These are phyloP conservation scores for Entamoeba dispar DNA, from an alignment of 208 protist species.

Conservation along the genomic window DNA sequence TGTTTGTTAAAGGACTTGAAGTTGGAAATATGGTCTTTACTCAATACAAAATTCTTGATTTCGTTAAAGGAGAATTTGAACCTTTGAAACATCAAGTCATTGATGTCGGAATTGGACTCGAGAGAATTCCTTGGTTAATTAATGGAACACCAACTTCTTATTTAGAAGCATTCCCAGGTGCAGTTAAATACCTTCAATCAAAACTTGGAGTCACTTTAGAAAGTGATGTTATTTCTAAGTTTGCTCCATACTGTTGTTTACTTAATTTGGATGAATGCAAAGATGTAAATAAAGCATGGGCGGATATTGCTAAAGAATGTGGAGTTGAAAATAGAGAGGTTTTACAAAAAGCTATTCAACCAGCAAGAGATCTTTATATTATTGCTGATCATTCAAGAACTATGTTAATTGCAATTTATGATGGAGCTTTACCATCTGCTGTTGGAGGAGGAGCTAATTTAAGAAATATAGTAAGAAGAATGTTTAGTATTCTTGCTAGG, in stretches of 20 bases:
- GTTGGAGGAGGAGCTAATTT: slow-evolving; percentile 24
- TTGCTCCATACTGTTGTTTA: slow-evolving; percentile 14
- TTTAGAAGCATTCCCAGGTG: slow-evolving; percentile 19
- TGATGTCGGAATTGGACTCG: slow-evolving; percentile 34
- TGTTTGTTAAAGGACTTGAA: slow-evolving; percentile 32
- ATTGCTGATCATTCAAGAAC: slow-evolving; percentile 23
- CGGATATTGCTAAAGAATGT: neutral
- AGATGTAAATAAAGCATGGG: slow-evolving; percentile 4
- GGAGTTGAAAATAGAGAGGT: neutral
- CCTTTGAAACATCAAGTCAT: slow-evolving; percentile 15
- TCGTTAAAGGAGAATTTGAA: neutral
- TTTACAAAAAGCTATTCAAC: neutral
- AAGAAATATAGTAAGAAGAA: slow-evolving; percentile 13
- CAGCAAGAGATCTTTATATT: slow-evolving; percentile 21
- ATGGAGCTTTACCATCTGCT: slow-evolving; percentile 25
- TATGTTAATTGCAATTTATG: slow-evolving; percentile 22
- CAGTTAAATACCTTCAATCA: neutral
- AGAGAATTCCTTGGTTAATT: slow-evolving; percentile 31
- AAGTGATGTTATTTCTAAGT: slow-evolving; percentile 3
- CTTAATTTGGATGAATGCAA: slow-evolving; percentile 24
- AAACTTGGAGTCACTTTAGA: neutral
- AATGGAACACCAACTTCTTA: slow-evolving; percentile 29
- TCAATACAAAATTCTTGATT: slow-evolving; percentile 6
- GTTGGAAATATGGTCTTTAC: slow-evolving; percentile 39
- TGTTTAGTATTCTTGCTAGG: slow-evolving; percentile 7